A percentile compares a stretch with the other conserved stretches of the same genome.
These are phyloP conservation scores for Amphichorda felina DNA, from an alignment of 2,329 filamentous ascomycete genomes.

Conservation along the genomic window DNA sequence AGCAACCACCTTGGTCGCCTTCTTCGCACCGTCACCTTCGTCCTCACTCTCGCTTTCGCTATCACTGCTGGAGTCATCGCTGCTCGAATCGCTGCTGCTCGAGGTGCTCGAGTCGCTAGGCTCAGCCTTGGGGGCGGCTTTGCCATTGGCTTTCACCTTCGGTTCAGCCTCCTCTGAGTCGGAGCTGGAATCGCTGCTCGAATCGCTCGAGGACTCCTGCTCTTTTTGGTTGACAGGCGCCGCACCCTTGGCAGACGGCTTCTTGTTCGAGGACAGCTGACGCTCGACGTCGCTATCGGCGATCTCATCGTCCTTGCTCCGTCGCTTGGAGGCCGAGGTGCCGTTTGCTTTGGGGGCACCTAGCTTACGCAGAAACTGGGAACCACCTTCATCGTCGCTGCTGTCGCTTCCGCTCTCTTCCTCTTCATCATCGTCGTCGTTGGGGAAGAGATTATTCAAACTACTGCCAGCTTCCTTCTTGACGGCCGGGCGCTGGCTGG, in stretches of 20 bases:
- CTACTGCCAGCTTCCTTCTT: constrained; percentile 15
- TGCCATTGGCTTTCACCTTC: neutral
- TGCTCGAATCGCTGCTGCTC: neutral
- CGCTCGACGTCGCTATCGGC: constrained; percentile 29
- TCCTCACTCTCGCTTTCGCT: constrained; percentile 2
- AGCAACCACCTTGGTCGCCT: constrained; percentile 3
- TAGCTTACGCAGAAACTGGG: constrained; percentile 11
- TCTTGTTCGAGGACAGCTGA: constrained; percentile 6
- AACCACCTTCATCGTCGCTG: constrained; percentile 16
- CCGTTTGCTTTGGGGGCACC: constrained; percentile 4
- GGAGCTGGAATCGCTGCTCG: constrained; percentile 4
- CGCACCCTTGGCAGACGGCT: constrained; percentile 9
- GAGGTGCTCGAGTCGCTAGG: neutral
- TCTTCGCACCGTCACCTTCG: constrained; percentile 1
- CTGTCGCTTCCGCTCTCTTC: constrained; percentile 18
- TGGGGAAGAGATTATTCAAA: constrained; percentile 16
- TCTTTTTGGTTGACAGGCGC: constrained; percentile 2
- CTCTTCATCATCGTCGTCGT: constrained; percentile 16
- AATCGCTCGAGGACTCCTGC: constrained; percentile 1
- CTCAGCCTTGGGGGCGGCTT: constrained; percentile 2
- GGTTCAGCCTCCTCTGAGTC: neutral
- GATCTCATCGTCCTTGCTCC: constrained; percentile 24
- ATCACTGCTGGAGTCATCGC: neutral
- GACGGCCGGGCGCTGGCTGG: constrained; percentile 10
- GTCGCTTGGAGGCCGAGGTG: constrained; percentile 10